These are phyloP conservation scores for Cyberlindnera maritima DNA, from an alignment of 805 yeast genomes.

Conservation along the genomic window DNA sequence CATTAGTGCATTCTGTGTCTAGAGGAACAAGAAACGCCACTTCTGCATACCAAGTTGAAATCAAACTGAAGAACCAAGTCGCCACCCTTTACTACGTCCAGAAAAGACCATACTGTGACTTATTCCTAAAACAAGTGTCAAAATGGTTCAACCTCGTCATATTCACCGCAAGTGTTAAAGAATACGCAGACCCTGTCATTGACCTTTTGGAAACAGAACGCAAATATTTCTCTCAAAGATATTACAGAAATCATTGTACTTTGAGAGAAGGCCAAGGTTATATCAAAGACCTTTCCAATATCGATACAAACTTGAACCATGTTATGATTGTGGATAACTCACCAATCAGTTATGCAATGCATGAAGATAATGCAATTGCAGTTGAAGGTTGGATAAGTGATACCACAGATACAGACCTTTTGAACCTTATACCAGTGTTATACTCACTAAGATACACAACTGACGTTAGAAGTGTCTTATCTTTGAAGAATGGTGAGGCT, in stretches of 20 bases:
- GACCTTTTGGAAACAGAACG: constrained; percentile 80
- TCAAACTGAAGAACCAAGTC: constrained; percentile 60
- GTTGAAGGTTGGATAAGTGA: constrained; percentile 98
- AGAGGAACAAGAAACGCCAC: constrained; percentile 43
- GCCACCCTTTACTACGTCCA: constrained; percentile 86
- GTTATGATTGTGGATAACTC: constrained; percentile 88
- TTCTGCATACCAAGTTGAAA: constrained; percentile 75
- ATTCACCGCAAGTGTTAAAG: constrained; percentile 92
- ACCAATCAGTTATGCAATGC: constrained; percentile 81
- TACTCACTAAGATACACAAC: constrained; percentile 73
- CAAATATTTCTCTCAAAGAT: constrained; percentile 53
- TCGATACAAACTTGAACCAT: constrained; percentile 55
- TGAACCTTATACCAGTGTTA: constrained; percentile 78
- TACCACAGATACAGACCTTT: constrained; percentile 81
- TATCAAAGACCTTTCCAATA: constrained; percentile 63
- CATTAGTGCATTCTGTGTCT: constrained; percentile 87
- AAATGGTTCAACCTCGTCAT: constrained; percentile 88
- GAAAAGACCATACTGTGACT: constrained; percentile 89
- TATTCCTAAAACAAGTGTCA: constrained; percentile 71
- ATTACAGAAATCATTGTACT: constrained; percentile 78
- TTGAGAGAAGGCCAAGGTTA: constrained; percentile 79
- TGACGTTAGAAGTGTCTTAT: constrained; percentile 77
- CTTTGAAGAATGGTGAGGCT: constrained; percentile 71
- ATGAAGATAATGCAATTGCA: constrained; percentile 84
- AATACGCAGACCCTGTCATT: constrained; percentile 96